Percentiles rank a stretch among this genome's conserved stretches.
Evolutionary conservation across 805 yeast genomes (phyloP).

Genomic region (Suhomyces xylopsoci): DNA sequence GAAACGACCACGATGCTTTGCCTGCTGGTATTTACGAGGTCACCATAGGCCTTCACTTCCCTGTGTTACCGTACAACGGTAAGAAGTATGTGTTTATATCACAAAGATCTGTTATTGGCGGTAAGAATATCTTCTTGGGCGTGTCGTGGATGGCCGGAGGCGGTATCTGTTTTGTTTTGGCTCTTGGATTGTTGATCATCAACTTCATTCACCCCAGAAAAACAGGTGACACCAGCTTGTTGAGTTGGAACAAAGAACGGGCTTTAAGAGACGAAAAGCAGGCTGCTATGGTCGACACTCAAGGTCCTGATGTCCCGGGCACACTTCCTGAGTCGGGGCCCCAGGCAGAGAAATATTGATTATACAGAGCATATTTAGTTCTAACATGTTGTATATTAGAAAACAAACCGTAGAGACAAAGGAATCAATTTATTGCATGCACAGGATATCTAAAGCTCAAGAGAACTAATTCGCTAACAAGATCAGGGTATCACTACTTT

Average conservation of each 20-base stretch:
- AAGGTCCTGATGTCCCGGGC: neutral
- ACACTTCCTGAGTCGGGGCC: neutral
- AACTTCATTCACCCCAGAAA: conserved; percentile 66
- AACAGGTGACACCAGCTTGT: conserved; percentile 64
- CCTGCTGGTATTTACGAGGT: conserved; percentile 61
- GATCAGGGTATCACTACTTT: too few relatives aligned
- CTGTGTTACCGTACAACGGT: conserved; percentile 67
- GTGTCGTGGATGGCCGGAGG: conserved; percentile 75
- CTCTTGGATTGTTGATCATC: conserved; percentile 48
- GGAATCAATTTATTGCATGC: too few relatives aligned
- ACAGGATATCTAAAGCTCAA: too few relatives aligned
- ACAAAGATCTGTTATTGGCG: conserved; percentile 73
- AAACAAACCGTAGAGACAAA: neutral
- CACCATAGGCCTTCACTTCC: conserved; percentile 72
- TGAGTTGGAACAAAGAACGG: conserved; percentile 66
- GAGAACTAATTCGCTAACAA: too few relatives aligned
- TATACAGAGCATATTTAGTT: neutral
- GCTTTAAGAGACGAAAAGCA: conserved; percentile 14
- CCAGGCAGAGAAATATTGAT: neutral
- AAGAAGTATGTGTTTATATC: conserved; percentile 64
- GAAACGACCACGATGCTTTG: conserved; percentile 57
- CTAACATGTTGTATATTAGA: neutral
- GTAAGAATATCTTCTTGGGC: conserved; percentile 72
- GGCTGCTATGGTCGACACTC: conserved; percentile 3
- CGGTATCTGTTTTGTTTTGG: conserved; percentile 59